Conservation (phyloP, 202 grass and related monocot species). For the Elaeis oleifera region DNA sequence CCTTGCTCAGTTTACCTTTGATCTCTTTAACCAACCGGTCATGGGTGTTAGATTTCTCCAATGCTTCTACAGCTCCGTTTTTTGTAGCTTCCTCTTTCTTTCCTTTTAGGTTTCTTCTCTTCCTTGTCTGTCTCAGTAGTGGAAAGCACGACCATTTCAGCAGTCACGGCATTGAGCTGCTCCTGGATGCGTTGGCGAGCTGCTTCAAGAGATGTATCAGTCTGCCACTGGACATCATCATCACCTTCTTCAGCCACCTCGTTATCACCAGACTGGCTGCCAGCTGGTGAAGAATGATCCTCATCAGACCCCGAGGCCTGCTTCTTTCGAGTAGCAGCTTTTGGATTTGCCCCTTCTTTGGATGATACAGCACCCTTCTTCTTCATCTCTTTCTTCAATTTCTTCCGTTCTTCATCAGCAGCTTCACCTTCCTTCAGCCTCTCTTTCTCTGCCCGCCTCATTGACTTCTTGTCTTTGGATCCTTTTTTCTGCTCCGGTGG, state of each 20-base stretch:
- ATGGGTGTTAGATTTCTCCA: conserved; percentile 1
- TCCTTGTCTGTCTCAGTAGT: background rate
- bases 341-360: conserved; percentile 1
- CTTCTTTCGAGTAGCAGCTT: conserved; percentile 8
- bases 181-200: conserved; percentile 15
- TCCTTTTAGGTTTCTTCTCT: conserved; percentile 1
- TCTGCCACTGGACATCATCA: too few species aligned
- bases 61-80: background rate
- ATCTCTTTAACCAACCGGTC: background rate
- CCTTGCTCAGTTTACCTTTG: conserved; percentile 12
- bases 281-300: conserved; percentile 13
- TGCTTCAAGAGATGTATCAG: conserved; percentile 11
- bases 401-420: conserved; percentile 19
- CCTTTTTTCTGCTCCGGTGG: conserved; percentile 14
- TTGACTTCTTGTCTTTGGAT: conserved; percentile 16
- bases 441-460: conserved; percentile 14
- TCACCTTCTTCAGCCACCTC: too few species aligned
- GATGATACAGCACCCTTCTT: conserved; percentile 13
- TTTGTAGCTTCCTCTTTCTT: conserved; percentile 11
- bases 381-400: conserved; percentile 14
- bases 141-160: conserved; percentile 15
- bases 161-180: conserved; percentile 11
- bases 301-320: background rate
- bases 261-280: background rate
- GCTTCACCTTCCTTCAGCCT: conserved; percentile 13